phyloP scores from a whole-genome alignment of 495 filamentous ascomycete species.

The Penicillium chermesinum region DNA sequence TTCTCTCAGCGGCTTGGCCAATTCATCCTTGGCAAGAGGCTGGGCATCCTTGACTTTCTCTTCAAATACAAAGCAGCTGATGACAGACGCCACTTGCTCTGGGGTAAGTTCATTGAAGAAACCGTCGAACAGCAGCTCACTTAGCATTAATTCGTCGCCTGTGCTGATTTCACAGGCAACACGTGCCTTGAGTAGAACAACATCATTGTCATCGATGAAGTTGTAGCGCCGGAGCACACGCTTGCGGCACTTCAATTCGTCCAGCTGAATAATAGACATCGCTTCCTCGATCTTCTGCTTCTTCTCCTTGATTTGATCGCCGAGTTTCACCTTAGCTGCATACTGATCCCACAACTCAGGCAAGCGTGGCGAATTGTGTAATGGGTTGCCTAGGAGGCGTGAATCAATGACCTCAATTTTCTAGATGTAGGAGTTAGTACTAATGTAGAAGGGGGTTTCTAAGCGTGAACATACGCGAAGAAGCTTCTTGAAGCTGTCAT shows the following conservation, averaged over 20 bases:
- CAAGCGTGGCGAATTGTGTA: constrained; percentile 82
- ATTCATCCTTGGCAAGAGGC: constrained; percentile 64
- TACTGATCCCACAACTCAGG: constrained; percentile 80
- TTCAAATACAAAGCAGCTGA: constrained; percentile 95
- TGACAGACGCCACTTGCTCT: constrained; percentile 74
- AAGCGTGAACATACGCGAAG: constrained; percentile 53
- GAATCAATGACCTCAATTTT: constrained; percentile 97
- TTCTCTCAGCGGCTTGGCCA: constrained; percentile 77
- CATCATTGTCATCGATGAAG: constrained; percentile 91
- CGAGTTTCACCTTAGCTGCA: constrained; percentile 67
- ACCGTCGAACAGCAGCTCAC: constrained; percentile 89
- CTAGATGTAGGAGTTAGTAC: constrained; percentile 27
- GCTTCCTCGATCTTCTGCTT: constrained; percentile 84
- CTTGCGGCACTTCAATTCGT: constrained; percentile 93
- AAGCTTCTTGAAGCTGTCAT: constrained; percentile 87
- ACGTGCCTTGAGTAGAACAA: constrained; percentile 90
- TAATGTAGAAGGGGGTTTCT: neutral
- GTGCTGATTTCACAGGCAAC: constrained; percentile 97
- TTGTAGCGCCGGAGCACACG: constrained; percentile 92
- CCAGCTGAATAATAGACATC: constrained; percentile 80
- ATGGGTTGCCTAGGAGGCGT: constrained; percentile 77
- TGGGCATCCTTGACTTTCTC: constrained; percentile 77
- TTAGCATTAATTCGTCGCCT: constrained; percentile 83
- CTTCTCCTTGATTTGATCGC: constrained; percentile 70
- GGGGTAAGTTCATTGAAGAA: constrained; percentile 95